Percentiles rank a stretch among this genome's conserved stretches.
phyloP scores from a whole-genome alignment of 495 filamentous ascomycete genomes.

The Pyrenula aspistea region DNA sequence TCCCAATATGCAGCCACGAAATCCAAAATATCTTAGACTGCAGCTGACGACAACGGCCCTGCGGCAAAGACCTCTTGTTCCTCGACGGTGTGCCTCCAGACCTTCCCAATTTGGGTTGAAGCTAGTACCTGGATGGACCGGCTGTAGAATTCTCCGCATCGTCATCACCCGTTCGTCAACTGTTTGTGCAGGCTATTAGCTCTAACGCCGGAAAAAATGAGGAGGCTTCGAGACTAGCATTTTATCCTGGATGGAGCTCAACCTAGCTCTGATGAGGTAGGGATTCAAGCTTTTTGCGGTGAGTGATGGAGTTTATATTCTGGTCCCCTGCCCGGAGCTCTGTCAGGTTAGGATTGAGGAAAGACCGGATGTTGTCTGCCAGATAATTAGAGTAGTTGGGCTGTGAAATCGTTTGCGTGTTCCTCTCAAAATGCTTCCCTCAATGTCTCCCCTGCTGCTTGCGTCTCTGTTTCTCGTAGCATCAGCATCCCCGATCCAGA shows the following conservation, averaged over 20 bases:
- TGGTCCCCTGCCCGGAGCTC: background rate
- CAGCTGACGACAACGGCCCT: background rate
- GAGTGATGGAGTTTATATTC: background rate
- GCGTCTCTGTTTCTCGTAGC: background rate
- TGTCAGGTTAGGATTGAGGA: no score
- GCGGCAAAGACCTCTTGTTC: no score
- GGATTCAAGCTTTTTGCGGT: background rate
- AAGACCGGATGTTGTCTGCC: no score
- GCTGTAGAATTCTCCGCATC: background rate
- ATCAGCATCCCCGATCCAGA: background rate
- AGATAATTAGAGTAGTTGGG: no score
- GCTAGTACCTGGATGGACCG: background rate
- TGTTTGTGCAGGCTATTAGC: background rate
- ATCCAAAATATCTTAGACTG: background rate
- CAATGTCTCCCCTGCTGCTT: background rate
- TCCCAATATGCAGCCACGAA: background rate
- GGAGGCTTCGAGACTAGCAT: background rate
- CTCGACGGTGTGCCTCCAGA: background rate
- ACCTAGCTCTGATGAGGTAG: background rate
- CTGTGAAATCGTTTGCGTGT: background rate
- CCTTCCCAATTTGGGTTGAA: background rate
- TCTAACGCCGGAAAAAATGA: background rate
- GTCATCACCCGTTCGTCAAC: background rate
- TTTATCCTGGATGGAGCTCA: background rate
- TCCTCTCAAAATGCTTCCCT: background rate